A percentile compares a stretch with the other conserved stretches of the same genome.
These are phyloP conservation scores for Globisporangium iwayamae DNA, from an alignment of 352 stramenopile species.

Conservation along the genomic window DNA sequence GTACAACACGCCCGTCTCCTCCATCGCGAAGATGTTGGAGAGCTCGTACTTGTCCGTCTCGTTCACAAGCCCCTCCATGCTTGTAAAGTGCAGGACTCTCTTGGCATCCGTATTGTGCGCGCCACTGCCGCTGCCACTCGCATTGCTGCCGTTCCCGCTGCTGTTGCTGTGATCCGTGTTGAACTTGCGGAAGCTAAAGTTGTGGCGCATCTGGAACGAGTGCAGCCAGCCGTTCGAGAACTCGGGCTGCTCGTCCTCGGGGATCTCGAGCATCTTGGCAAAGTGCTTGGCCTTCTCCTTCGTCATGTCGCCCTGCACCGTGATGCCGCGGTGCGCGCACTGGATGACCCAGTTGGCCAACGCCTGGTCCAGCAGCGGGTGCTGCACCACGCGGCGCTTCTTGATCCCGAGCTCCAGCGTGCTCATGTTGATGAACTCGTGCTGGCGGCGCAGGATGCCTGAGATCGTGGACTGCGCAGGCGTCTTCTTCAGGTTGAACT, in stretches of 20 bases:
- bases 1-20: slow-evolving; percentile 74
- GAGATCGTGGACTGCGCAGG: slow-evolving; percentile 83
- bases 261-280: slow-evolving; percentile 76
- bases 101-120: slow-evolving; percentile 7
- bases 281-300: slow-evolving; percentile 87
- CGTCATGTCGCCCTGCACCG: slow-evolving; percentile 77
- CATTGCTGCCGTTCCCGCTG: background rate
- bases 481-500: slow-evolving; percentile 81
- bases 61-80: slow-evolving; percentile 50
- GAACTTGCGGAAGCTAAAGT: slow-evolving; percentile 83
- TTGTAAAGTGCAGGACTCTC: slow-evolving; percentile 55
- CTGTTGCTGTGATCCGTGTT: slow-evolving; percentile 54
- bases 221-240: slow-evolving; percentile 82
- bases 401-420: slow-evolving; percentile 78
- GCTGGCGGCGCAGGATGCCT: slow-evolving; percentile 73
- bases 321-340: slow-evolving; percentile 71
- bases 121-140: background rate
- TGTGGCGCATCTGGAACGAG: slow-evolving; percentile 79
- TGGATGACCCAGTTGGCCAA: slow-evolving; percentile 87
- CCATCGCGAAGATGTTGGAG: slow-evolving; percentile 71
- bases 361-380: slow-evolving; percentile 72
- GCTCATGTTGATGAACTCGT: slow-evolving; percentile 86
- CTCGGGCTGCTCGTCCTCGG: slow-evolving; percentile 68
- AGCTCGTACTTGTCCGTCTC: slow-evolving; percentile 78
- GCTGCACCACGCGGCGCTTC: slow-evolving; percentile 79